Percentiles rank a stretch among this genome's conserved stretches.
Conservation (phyloP, 2,329 filamentous ascomycete species). For the Ceratocystis colombiana region DNA sequence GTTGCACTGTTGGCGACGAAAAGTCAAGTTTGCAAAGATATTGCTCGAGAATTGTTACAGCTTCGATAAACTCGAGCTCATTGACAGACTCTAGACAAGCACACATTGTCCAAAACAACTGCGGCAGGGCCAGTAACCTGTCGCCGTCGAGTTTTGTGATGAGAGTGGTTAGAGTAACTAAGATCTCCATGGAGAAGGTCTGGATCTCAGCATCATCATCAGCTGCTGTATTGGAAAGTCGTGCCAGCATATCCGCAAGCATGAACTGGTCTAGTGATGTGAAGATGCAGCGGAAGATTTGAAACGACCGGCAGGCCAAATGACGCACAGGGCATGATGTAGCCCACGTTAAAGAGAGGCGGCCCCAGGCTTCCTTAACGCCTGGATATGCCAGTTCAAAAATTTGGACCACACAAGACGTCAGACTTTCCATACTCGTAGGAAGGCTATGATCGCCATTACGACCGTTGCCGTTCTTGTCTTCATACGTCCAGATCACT, state of each 20-base stretch:
- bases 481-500: constrained; percentile 90
- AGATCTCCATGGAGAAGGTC: constrained; percentile 94
- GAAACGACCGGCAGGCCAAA: constrained; percentile 91
- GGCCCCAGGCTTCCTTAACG: constrained; percentile 84
- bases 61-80: constrained; percentile 87
- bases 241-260: constrained; percentile 92
- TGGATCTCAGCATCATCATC: constrained; percentile 91
- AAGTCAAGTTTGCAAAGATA: constrained; percentile 78
- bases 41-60: constrained; percentile 80
- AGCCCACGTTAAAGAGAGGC: constrained; percentile 84
- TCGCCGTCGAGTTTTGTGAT: constrained; percentile 73
- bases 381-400: constrained; percentile 77
- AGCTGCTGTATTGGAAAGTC: constrained; percentile 91
- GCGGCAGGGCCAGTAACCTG: constrained; percentile 78
- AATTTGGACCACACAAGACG: constrained; percentile 69
- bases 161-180: constrained; percentile 86
- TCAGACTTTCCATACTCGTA: constrained; percentile 74
- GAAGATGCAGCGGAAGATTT: constrained; percentile 89
- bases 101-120: constrained; percentile 95
- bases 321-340: constrained; percentile 93
- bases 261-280: constrained; percentile 84
- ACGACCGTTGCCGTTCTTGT: constrained; percentile 70
- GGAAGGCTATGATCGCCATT: constrained; percentile 64
- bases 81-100: constrained; percentile 95
- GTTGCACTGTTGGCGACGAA: constrained; percentile 52